Evolutionary conservation across 75 land plant genomes (phyloP).

Genomic region (Pseudotsuga menziesii): DNA sequence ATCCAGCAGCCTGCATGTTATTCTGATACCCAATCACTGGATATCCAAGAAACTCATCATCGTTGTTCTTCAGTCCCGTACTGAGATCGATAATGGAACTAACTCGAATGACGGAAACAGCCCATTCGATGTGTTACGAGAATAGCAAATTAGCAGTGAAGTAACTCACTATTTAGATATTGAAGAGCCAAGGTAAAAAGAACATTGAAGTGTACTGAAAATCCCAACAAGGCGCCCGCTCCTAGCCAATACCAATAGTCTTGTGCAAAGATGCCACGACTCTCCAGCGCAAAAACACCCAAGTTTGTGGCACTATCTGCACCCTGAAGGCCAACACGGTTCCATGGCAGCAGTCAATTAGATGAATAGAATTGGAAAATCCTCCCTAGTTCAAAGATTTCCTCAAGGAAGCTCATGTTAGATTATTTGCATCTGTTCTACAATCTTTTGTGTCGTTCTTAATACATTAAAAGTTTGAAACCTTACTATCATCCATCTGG

Average conservation of each 20-base stretch:
- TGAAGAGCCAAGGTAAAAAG: slow-evolving; percentile 16
- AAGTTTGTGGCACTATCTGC: too few species aligned
- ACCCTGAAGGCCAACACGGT: too few species aligned
- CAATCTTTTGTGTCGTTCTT: background rate
- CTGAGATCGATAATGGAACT: too few species aligned
- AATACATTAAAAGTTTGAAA: background rate
- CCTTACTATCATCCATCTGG: slow-evolving; percentile 45
- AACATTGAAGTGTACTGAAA: slow-evolving; percentile 16
- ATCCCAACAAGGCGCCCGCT: slow-evolving; percentile 16
- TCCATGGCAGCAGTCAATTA: too few species aligned
- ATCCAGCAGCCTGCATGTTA: too few species aligned
- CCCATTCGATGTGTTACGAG: too few species aligned
- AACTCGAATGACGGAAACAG: too few species aligned
- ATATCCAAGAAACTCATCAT: too few species aligned
- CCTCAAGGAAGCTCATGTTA: background rate
- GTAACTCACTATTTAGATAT: slow-evolving; percentile 24
- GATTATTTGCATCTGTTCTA: background rate
- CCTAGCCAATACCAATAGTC: slow-evolving; percentile 31
- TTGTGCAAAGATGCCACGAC: slow-evolving; percentile 6
- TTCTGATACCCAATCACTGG: too few species aligned
- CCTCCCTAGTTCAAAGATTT: background rate
- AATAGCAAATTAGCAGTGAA: background rate
- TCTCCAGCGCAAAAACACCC: background rate
- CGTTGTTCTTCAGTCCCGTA: too few species aligned
- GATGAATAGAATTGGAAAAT: too few species aligned